Evolutionary conservation across 2,329 filamentous ascomycete species (phyloP), one percentile per base, ranked within the genome.

Genomic region (Colletotrichum tanaceti): DNA sequence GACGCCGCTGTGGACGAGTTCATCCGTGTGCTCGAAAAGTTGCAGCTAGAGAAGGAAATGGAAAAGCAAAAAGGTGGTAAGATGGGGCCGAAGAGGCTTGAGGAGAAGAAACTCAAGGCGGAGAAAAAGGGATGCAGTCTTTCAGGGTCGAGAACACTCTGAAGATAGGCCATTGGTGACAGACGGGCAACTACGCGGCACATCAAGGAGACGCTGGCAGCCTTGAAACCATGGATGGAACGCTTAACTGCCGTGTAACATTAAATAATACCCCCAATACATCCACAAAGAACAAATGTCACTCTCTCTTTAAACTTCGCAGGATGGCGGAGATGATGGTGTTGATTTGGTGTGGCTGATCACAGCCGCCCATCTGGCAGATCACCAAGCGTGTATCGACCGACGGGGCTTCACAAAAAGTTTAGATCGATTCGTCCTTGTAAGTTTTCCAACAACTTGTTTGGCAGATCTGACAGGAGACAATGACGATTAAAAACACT

Each of bases 181-280:
- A 9, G 41, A 11, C 32, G 32, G 39, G 35, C 18, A 11, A 5
- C 1, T 13, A 3, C n/a, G 18, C 11, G 46, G 2, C n/a, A 13
- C 14, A n/a, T n/a, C n/a, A 20, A 9, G 39, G 24, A 22, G 43
- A 47, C 35, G 55, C 32, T 10, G 10, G 18, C 18, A 28, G 14
- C 20, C 10, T n/a, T 38, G 7, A 35, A 10, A 35, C 32, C 32
- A 35, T 9, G 32, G 32, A 35, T 22, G 18, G 13, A 35, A 43
- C 28, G 39, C 24, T 20, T 46, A 18, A 7, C 43, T n/a, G 32
- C 5, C 32, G 9, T 59, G 32, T 24, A 24, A 46, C 20, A 59
- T 9, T 24, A 39, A 39, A 24, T 59, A 32, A 59, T 59, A 59
- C 43, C 57, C 44, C 41, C 10, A 13, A 18, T 38, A 22, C 13